These are phyloP conservation scores for Ochetophila trinervis DNA, from an alignment of 306 rosid species.

Conservation along the genomic window DNA sequence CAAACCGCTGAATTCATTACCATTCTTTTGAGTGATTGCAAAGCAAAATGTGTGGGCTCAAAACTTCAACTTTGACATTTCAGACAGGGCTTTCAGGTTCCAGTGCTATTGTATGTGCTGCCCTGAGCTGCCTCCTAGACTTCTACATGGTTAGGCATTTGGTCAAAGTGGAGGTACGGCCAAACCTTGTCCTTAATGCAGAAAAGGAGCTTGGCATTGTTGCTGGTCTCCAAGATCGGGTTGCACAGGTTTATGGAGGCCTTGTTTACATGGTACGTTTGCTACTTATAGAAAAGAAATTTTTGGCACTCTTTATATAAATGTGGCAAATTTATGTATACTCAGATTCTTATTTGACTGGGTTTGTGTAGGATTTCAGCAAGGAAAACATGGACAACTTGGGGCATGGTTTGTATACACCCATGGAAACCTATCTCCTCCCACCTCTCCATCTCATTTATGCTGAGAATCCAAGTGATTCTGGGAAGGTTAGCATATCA, in stretches of 20 bases:
- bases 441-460: constrained; percentile 79
- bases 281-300: neutral
- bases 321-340: neutral
- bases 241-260: constrained; percentile 87
- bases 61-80: constrained; percentile 28
- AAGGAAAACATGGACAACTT: constrained; percentile 66
- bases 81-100: constrained; percentile 97
- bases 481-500: constrained; percentile 77
- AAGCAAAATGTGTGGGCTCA: neutral
- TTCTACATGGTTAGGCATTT: constrained; percentile 68
- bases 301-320: neutral
- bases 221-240: constrained; percentile 97
- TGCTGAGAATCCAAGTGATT: constrained; percentile 92
- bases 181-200: constrained; percentile 70
- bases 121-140: constrained; percentile 81
- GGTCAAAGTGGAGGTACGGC: constrained; percentile 65
- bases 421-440: constrained; percentile 74
- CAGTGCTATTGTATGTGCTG: constrained; percentile 85
- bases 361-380: constrained; percentile 58
- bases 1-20: neutral
- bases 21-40: neutral
- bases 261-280: constrained; percentile 77
- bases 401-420: constrained; percentile 72
- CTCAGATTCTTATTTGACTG: neutral
- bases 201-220: constrained; percentile 92